These are phyloP conservation scores for Phycomyces nitens DNA, from an alignment of 192 early-diverging fungal species.

Conservation along the genomic window DNA sequence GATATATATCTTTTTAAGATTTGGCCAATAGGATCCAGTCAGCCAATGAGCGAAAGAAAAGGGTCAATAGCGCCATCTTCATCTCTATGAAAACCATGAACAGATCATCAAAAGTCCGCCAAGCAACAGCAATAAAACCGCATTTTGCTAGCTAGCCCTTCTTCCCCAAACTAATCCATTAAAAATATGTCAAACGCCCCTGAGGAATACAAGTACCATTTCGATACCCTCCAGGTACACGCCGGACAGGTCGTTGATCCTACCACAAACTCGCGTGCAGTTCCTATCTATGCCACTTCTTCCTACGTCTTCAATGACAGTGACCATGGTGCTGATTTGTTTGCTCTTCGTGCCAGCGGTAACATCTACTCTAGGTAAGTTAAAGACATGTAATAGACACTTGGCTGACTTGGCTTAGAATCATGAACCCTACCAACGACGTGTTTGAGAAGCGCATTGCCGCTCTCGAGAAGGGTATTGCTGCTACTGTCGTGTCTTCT, in stretches of 20 bases:
- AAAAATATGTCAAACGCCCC: conserved; percentile 4
- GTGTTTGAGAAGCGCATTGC: conserved; percentile 93
- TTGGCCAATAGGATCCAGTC: too few relatives aligned
- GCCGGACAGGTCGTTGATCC: conserved; percentile 66
- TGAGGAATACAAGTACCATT: conserved; percentile 46
- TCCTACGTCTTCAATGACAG: conserved; percentile 82
- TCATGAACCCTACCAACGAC: conserved; percentile 79
- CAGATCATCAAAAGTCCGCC: too few relatives aligned
- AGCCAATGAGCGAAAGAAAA: too few relatives aligned
- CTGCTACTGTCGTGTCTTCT: conserved; percentile 57
- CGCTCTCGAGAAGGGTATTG: conserved; percentile 83
- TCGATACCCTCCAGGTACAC: conserved; percentile 92
- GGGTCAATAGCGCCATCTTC: too few relatives aligned
- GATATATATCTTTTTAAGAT: too few relatives aligned
- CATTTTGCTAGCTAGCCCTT: too few relatives aligned
- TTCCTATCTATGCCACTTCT: conserved; percentile 88
- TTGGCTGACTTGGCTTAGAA: conserved; percentile 5
- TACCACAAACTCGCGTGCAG: conserved; percentile 75
- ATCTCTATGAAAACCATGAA: too few relatives aligned
- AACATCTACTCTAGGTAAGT: conserved; percentile 83
- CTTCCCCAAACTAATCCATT: too few relatives aligned
- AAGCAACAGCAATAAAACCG: too few relatives aligned
- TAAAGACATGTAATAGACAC: not conserved
- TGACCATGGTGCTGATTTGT: conserved; percentile 78
- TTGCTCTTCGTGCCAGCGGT: conserved; percentile 68